Evolutionary conservation across 805 yeast species (phyloP), one percentile per base, ranked within the genome.

Genomic region (Candida caryicola): DNA sequence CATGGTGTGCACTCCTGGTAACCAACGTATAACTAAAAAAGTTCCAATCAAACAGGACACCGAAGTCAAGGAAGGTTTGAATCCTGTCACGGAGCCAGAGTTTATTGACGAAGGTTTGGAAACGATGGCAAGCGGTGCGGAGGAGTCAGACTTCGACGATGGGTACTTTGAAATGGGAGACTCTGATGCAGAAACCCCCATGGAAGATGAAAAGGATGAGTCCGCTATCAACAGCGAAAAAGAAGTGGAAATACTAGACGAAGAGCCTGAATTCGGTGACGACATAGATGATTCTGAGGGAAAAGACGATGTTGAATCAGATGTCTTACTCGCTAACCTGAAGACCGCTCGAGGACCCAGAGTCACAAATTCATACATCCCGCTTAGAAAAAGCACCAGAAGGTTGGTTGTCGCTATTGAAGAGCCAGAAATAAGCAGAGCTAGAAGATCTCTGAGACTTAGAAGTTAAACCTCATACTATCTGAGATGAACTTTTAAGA

Each of bases 1-100:
- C 43, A 40, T 50, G 1, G 39, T 56, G 2, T 69, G 74, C 45
- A 52, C 51, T 38, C 73, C 74, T 4, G 73, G 71, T 2, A 56
- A 49, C 23, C 34, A 40, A 40, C 26, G 36, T 44, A 43, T 39
- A 23, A 35, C 35, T 17, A 40, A 38, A 26, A 44, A 36, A 12
- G 29, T 30, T 2, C 49, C 46, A 16, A 44, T 43, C n/a, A 41
- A 34, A 21, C 45, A 41, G 29, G 29, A 37, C 17, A 36, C 31
- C 29, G 36, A 43, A 27, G 41, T 40, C 17, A 43, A 37, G 26
- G 34, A 31, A 17, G 31, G 14, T 3, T 4, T 15, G 21, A 12
- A 28, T 4, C n/a, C 9, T 21, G 21, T 6, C n/a, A 32, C 21
- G 8, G 36, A 21, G 7, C 25, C 10, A 10, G 25, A 7, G 10